These are phyloP conservation scores for Fusarium nematophilum DNA, from an alignment of 2,329 filamentous ascomycete species.

Conservation along the genomic window DNA sequence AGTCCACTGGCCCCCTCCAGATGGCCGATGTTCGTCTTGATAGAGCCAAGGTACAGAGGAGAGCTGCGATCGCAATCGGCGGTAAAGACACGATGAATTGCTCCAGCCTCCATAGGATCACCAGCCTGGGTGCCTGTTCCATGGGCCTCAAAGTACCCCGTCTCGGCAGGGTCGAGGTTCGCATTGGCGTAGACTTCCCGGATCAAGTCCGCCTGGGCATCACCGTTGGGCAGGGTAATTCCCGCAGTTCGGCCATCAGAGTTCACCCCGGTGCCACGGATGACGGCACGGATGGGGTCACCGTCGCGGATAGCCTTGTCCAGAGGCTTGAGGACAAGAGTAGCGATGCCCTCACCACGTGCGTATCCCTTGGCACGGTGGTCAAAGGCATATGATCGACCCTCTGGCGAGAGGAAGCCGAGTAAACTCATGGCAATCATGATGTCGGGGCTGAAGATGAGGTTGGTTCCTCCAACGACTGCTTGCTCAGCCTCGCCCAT, in stretches of 20 bases:
- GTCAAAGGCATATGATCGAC: conserved; percentile 21
- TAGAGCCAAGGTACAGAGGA: no score
- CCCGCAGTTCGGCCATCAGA: conserved; percentile 8
- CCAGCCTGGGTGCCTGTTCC: no score
- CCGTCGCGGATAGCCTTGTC: not conserved
- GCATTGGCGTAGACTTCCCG: not conserved
- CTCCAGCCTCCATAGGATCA: no score
- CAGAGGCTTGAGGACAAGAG: conserved; percentile 25
- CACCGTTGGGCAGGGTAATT: conserved; percentile 1
- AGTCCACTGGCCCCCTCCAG: conserved; percentile 43
- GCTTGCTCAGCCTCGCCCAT: conserved; percentile 18
- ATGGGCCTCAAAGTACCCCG: no score
- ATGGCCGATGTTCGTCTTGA: conserved; percentile 14
- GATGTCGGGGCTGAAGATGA: conserved; percentile 18
- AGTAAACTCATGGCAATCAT: conserved; percentile 13
- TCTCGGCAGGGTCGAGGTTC: not conserved
- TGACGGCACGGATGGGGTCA: conserved; percentile 11
- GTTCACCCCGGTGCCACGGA: conserved; percentile 13
- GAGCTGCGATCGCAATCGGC: no score
- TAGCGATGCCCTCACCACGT: conserved; percentile 25
- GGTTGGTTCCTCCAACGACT: conserved; percentile 17
- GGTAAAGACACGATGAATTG: no score
- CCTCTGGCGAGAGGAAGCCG: conserved; percentile 13
- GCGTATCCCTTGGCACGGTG: conserved; percentile 22
- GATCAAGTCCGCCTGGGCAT: conserved; percentile 2